Percentiles rank a stretch among this genome's conserved stretches.
phyloP scores from a whole-genome alignment of 106 monocot species.

The Chionographis japonica region DNA sequence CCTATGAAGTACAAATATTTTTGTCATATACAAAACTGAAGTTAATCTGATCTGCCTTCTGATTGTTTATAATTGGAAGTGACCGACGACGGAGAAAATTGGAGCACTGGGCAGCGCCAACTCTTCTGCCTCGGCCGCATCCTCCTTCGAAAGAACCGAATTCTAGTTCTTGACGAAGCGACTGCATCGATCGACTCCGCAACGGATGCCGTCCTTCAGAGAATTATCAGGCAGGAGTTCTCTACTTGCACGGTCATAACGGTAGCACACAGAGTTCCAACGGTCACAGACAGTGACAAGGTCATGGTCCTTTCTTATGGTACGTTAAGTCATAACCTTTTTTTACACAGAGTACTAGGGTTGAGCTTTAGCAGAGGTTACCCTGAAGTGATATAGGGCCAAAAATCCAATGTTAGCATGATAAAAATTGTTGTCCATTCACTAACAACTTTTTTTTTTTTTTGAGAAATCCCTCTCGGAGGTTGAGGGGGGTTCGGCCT shows the following conservation, averaged over 20 bases:
- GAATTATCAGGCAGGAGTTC: conserved; percentile 58
- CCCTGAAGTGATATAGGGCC: too few relatives aligned
- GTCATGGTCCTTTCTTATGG: conserved; percentile 81
- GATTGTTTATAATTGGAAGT: too few relatives aligned
- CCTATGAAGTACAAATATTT: background rate
- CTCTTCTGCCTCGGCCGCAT: conserved; percentile 74
- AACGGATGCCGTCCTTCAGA: conserved; percentile 66
- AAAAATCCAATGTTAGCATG: too few relatives aligned
- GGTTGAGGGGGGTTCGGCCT: too few relatives aligned
- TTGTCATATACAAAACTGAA: conserved; percentile 1
- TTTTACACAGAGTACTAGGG: too few relatives aligned
- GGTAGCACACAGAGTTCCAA: conserved; percentile 82
- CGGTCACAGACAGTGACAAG: conserved; percentile 72
- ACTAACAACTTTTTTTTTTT: too few relatives aligned
- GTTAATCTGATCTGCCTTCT: too few relatives aligned
- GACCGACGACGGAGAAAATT: conserved; percentile 82
- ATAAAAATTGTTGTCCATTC: too few relatives aligned
- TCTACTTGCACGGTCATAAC: conserved; percentile 66
- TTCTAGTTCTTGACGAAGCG: conserved; percentile 78
- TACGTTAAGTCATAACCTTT: too few relatives aligned
- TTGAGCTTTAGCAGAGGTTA: too few relatives aligned
- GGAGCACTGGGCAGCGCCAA: conserved; percentile 74
- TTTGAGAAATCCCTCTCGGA: too few relatives aligned
- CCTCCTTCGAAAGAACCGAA: conserved; percentile 55
- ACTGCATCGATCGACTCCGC: conserved; percentile 82